phyloP scores from a whole-genome alignment of 768 basidiomycete species.

The Termitomyces titanicus region DNA sequence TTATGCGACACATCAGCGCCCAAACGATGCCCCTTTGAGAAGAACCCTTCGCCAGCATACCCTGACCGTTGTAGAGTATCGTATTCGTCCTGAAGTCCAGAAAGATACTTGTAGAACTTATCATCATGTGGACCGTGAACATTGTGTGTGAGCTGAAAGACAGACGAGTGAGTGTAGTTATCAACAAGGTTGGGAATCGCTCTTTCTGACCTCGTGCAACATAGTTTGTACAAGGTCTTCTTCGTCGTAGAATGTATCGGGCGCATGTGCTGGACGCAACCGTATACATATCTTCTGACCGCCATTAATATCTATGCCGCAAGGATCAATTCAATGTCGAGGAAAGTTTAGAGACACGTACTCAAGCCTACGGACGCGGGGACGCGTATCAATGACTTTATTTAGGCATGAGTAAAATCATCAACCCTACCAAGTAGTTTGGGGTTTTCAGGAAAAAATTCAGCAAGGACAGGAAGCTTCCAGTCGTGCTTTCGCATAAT shows the following conservation, averaged over 20 bases:
- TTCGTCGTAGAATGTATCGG: constrained; percentile 71
- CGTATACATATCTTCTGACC: constrained; percentile 84
- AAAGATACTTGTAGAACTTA: constrained; percentile 71
- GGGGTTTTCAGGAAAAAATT: constrained; percentile 80
- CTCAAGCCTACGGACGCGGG: constrained; percentile 28
- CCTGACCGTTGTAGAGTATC: constrained; percentile 75
- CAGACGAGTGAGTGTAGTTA: background rate
- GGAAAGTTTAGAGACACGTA: constrained; percentile 14
- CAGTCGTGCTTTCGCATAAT: constrained; percentile 88
- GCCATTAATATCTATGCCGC: constrained; percentile 59
- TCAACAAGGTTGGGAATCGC: background rate
- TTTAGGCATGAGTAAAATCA: background rate
- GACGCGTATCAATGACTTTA: background rate
- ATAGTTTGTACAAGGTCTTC: constrained; percentile 78
- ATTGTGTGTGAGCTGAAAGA: constrained; percentile 75
- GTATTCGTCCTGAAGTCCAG: constrained; percentile 80
- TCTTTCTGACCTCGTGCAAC: constrained; percentile 75
- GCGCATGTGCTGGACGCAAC: constrained; percentile 65
- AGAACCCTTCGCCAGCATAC: constrained; percentile 91
- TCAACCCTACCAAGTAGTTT: constrained; percentile 69
- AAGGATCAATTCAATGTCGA: background rate
- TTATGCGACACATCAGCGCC: constrained; percentile 69
- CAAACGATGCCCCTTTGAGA: constrained; percentile 65
- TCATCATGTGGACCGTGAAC: constrained; percentile 90
- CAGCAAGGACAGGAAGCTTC: constrained; percentile 75